Evolutionary conservation across 306 rosid genomes (phyloP), one percentile per base, ranked within the genome.

Genomic region (Crataegus laevigata): DNA sequence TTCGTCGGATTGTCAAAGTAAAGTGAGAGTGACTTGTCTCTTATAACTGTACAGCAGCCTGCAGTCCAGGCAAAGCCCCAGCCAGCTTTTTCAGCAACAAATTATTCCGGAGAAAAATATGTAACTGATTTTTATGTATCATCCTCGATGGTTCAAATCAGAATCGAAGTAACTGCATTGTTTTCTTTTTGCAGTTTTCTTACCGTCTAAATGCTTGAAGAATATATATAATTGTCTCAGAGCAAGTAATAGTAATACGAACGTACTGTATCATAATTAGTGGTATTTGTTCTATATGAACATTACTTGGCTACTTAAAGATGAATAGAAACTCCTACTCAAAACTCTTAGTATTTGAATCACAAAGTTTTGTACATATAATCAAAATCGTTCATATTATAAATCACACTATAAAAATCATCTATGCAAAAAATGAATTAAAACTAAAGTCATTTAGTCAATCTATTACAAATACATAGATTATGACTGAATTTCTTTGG

Each of bases 11-110:
- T 59, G 67, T 68, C 68, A 2, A 15, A 6, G 63, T 59, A 45
- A 45, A 69, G 75, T 60, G 80, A 77, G 66, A 8, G 71, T 47
- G 84, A 76, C 77, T 28, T 30, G 59, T 43, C 81, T 72, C 25
- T 67, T 25, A 25, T 47, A 47, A 4, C 15, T 24, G 29, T 43
- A 64, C 75, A 69, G 73, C 17, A 30, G 13, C 28, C 47, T 28
- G 10, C 21, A 60, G 17, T 6, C 21, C 13, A 45, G 15, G 34
- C 65, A 25, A 29, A 29, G n/a, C 17, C 42, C 18, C 30, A 59
- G 29, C 38, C 67, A 1, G 38, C 67, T 62, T 34, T 61, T 65
- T 2, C 69, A 62, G 83, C 55, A 36, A 24, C 55, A 38, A 30
- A 34, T 34, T 34, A 34, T 34, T 65, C 69, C 28, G 45, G 25